Conservation (phyloP, 1,284 basidiomycete species). For the Pyrrhoderma lamaoense region DNA sequence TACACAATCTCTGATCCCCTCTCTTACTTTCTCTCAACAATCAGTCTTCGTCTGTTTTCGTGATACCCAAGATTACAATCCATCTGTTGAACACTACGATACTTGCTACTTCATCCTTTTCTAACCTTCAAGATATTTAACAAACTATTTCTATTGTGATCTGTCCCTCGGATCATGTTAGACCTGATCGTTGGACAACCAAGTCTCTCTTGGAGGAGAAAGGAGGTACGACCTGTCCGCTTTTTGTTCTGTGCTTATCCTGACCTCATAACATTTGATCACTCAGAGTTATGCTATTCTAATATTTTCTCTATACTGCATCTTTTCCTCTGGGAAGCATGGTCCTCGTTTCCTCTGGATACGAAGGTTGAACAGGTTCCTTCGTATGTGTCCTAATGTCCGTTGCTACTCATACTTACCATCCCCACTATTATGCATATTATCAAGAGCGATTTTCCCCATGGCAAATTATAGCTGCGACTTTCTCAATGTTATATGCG, state of each 20-base stretch:
- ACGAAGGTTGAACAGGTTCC: slow-evolving; percentile 45
- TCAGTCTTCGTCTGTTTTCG: too few relatives aligned
- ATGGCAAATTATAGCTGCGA: slow-evolving; percentile 88
- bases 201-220: slow-evolving; percentile 66
- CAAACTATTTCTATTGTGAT: not conserved
- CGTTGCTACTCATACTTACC: slow-evolving; percentile 1
- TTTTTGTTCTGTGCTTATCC: too few relatives aligned
- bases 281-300: slow-evolving; percentile 82
- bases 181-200: slow-evolving; percentile 79
- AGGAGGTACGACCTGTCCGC: too few relatives aligned
- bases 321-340: slow-evolving; percentile 60
- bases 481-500: slow-evolving; percentile 81
- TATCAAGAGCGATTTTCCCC: slow-evolving; percentile 77
- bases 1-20: too few relatives aligned
- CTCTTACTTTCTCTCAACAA: not conserved
- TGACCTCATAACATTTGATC: slow-evolving; percentile 4
- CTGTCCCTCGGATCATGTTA: slow-evolving; percentile 50
- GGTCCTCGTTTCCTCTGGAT: slow-evolving; percentile 64
- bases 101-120: too few relatives aligned
- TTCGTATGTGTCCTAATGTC: slow-evolving; percentile 42
- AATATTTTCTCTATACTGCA: slow-evolving; percentile 83
- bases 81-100: too few relatives aligned
- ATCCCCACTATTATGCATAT: slow-evolving; percentile 1
- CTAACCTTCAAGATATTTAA: too few relatives aligned
- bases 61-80: too few relatives aligned